A percentile compares a stretch with the other conserved stretches of the same genome.
Evolutionary conservation across 2,329 filamentous ascomycete species (phyloP).

Genomic region (Samsoniella hepiali): DNA sequence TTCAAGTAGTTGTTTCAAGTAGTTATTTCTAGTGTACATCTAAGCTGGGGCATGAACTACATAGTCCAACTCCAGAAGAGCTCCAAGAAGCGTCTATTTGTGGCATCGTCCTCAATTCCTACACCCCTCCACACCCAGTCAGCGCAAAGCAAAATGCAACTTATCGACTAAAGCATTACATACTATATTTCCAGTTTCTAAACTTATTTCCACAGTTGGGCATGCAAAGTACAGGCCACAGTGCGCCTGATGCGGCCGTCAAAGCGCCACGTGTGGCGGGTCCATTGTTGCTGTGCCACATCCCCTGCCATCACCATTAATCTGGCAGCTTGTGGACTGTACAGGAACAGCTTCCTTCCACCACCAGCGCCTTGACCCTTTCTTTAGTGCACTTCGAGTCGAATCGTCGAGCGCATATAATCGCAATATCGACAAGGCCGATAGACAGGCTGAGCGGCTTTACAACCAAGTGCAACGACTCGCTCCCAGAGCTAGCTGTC

Average conservation of each 20-base stretch:
- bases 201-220: neutral
- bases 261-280: slow-evolving; percentile 17
- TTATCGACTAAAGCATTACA: no score
- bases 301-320: slow-evolving; percentile 17
- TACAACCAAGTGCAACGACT: slow-evolving; percentile 20
- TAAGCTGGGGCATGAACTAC: no score
- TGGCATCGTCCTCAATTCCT: no score
- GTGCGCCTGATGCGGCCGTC: neutral
- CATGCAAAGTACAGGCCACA: neutral
- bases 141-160: no score
- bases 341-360: slow-evolving; percentile 1
- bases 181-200: no score
- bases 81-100: no score
- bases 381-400: neutral
- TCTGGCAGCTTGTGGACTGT: slow-evolving; percentile 13
- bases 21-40: no score
- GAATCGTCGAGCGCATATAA: neutral
- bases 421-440: neutral
- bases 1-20: no score
- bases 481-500: slow-evolving; percentile 27
- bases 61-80: no score
- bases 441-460: neutral
- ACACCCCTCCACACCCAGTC: no score
- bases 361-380: neutral
- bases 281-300: slow-evolving; percentile 17